phyloP scores from a whole-genome alignment of 208 protist species.

The Leishmania braziliensis region DNA sequence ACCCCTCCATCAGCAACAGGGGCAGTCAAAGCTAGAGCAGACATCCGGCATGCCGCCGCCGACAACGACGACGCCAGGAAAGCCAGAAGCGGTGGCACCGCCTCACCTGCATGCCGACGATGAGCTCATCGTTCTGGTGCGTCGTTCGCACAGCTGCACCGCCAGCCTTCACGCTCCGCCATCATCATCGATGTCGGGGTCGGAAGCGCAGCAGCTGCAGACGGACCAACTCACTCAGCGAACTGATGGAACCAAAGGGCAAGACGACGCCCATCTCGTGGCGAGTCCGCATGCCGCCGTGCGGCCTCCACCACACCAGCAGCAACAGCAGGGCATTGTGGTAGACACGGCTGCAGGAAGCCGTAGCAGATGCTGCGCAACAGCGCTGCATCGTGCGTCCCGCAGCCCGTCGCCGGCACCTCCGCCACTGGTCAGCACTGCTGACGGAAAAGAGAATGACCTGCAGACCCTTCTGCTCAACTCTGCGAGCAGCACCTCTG shows the following conservation, averaged over 20 bases:
- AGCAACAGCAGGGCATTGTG: not conserved
- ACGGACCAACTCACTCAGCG: not conserved
- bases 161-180: not conserved
- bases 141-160: slow-evolving; percentile 22
- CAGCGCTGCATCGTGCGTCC: not conserved
- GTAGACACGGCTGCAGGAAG: not conserved
- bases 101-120: not conserved
- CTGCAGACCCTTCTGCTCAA: not conserved
- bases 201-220: slow-evolving; percentile 5
- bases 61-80: not conserved
- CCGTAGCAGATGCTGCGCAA: not conserved
- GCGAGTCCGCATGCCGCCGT: not conserved
- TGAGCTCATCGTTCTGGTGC: slow-evolving; percentile 26
- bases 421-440: not conserved
- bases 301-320: not conserved
- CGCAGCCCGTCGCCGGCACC: slow-evolving; percentile 11
- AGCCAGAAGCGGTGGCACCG: not conserved
- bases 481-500: not conserved
- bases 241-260: not conserved
- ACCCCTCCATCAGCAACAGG: not conserved
- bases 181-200: not conserved
- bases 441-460: not conserved
- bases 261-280: not conserved
- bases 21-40: not conserved
- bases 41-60: not conserved